Conservation (phyloP, 768 basidiomycete genomes). For the Pisolithus sp. region DNA sequence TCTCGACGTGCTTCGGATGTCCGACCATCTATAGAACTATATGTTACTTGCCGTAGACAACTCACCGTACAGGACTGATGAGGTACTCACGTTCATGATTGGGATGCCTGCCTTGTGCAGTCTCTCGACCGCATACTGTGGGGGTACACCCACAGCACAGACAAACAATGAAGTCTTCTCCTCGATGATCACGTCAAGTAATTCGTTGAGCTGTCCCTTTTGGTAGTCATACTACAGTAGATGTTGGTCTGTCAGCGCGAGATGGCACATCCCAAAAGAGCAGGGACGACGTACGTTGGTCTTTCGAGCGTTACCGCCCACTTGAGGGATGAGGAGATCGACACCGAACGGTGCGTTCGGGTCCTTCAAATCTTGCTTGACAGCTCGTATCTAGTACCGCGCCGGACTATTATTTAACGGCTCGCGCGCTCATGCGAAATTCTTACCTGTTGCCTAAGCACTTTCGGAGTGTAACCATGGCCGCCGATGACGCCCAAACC, state of each 20-base stretch:
- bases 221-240: constrained; percentile 76
- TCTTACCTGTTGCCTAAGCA: constrained; percentile 69
- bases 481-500: constrained; percentile 93
- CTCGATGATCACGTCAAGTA: constrained; percentile 88
- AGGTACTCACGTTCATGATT: constrained; percentile 67
- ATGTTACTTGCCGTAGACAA: not conserved
- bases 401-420: constrained; percentile 10
- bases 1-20: constrained; percentile 83
- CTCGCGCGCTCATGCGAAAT: not conserved
- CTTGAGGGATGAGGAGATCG: constrained; percentile 81
- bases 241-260: not conserved
- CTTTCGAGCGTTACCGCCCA: constrained; percentile 83
- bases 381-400: constrained; percentile 49
- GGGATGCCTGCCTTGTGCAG: constrained; percentile 81
- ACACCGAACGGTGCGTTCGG: constrained; percentile 84
- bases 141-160: constrained; percentile 85
- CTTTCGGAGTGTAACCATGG: constrained; percentile 77
- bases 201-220: constrained; percentile 73
- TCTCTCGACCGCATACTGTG: constrained; percentile 69
- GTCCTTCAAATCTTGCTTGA: constrained; percentile 70
- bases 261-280: not conserved
- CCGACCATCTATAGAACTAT: constrained; percentile 63
- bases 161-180: constrained; percentile 87
- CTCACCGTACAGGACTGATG: not conserved
- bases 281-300: constrained; percentile 58